A percentile compares a stretch with the other conserved stretches of the same genome.
phyloP scores from a whole-genome alignment of 2,329 filamentous ascomycete genomes.

The Talaromyces sp. region DNA sequence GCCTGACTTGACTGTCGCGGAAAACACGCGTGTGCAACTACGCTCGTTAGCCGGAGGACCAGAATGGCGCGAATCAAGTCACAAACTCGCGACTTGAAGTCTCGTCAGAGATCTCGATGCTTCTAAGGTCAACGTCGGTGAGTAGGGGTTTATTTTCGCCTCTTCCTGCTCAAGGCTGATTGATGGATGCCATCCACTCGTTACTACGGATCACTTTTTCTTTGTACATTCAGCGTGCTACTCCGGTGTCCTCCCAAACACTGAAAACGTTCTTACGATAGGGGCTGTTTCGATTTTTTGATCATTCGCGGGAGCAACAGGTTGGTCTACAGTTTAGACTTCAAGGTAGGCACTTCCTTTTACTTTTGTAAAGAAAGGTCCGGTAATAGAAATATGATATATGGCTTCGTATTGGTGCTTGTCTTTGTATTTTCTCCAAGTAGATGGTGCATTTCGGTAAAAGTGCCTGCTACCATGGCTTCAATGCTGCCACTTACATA shows the following conservation, averaged over 20 bases:
- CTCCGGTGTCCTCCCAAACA: neutral
- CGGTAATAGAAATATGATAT: neutral
- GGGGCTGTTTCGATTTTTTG: neutral
- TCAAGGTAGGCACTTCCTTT: constrained; percentile 15
- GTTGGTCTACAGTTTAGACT: neutral
- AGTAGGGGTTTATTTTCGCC: constrained; percentile 25
- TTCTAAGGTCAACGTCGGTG: constrained; percentile 23
- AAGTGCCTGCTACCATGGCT: too few relatives aligned
- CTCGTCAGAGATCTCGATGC: neutral
- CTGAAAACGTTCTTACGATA: neutral
- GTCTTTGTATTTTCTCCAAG: neutral
- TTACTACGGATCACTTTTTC: neutral
- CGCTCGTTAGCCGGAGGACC: neutral
- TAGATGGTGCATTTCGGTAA: neutral
- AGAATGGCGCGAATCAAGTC: neutral
- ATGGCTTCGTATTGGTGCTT: neutral
- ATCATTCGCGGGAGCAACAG: neutral
- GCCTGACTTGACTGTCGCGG: constrained; percentile 8
- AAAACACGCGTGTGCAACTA: neutral
- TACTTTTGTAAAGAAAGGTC: neutral
- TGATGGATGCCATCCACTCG: constrained; percentile 3
- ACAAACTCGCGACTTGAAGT: neutral
- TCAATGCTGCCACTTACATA: too few relatives aligned
- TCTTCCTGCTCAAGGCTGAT: constrained; percentile 23
- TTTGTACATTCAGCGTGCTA: constrained; percentile 6